These are phyloP conservation scores for Hericium coralloides DNA, from an alignment of 768 basidiomycete species.

Conservation along the genomic window DNA sequence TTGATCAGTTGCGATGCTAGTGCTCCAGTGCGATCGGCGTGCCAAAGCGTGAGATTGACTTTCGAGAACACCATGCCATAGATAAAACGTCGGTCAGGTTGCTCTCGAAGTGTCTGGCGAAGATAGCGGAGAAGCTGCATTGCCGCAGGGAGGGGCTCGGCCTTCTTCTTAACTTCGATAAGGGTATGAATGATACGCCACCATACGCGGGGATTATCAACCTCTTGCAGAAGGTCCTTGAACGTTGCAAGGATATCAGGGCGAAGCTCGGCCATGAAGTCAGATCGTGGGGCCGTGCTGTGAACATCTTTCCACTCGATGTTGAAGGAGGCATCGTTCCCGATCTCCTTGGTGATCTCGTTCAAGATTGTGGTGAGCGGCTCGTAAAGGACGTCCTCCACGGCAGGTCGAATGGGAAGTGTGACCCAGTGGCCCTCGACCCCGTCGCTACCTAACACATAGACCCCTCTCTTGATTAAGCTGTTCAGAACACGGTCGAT, in stretches of 20 bases:
- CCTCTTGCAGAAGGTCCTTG: neutral
- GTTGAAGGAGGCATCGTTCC: neutral
- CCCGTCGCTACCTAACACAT: neutral
- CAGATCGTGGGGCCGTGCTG: neutral
- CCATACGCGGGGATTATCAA: no score
- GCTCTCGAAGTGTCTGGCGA: neutral
- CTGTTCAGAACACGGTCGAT: neutral
- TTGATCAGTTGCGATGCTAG: neutral
- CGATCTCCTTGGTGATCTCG: neutral
- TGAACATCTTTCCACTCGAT: neutral
- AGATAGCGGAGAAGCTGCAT: neutral
- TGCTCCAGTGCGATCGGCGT: neutral
- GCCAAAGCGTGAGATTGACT: neutral
- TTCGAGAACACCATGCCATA: neutral
- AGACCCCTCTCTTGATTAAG: neutral
- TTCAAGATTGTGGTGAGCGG: neutral
- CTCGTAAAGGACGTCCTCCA: neutral
- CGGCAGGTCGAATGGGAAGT: neutral
- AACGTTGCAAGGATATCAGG: conserved; percentile 1
- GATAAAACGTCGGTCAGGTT: neutral
- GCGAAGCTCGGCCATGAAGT: neutral
- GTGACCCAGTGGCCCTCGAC: neutral
- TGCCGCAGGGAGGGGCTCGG: neutral
- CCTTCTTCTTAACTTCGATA: neutral
- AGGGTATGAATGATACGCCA: neutral